Evolutionary conservation across 1,139 yeast species (phyloP).

Genomic region (Debaryomycetaceae sp.): DNA sequence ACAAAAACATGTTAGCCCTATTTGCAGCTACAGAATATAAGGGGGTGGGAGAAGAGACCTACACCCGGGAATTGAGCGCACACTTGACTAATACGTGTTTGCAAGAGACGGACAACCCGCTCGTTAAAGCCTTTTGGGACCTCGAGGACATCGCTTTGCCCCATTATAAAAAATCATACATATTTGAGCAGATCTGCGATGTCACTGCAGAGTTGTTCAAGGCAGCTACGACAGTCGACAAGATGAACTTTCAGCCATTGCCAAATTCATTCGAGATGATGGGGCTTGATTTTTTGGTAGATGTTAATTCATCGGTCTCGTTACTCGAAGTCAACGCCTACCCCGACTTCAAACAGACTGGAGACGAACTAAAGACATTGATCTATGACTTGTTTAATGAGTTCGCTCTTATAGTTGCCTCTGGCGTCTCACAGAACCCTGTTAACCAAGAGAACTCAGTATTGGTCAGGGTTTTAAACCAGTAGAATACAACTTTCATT

Average conservation of each 20-base stretch:
- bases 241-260: conserved; percentile 85
- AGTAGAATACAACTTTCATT: neutral
- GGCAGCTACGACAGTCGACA: conserved; percentile 80
- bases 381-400: conserved; percentile 59
- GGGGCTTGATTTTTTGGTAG: conserved; percentile 85
- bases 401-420: conserved; percentile 22
- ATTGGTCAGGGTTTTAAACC: conserved; percentile 1
- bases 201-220: conserved; percentile 69
- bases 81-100: conserved; percentile 93
- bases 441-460: neutral
- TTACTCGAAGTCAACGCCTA: conserved; percentile 86
- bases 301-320: conserved; percentile 48
- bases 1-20: conserved; percentile 71
- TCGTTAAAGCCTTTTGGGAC: conserved; percentile 66
- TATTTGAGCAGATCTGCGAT: conserved; percentile 55
- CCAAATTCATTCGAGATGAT: conserved; percentile 79
- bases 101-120: conserved; percentile 51
- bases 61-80: conserved; percentile 50
- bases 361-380: conserved; percentile 61
- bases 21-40: conserved; percentile 63
- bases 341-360: conserved; percentile 97
- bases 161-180: conserved; percentile 20
- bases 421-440: neutral
- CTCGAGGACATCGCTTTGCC: conserved; percentile 41
- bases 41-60: conserved; percentile 19